These are phyloP conservation scores for Neurospora sp. DNA, from an alignment of 2,329 filamentous ascomycete species.

Conservation along the genomic window DNA sequence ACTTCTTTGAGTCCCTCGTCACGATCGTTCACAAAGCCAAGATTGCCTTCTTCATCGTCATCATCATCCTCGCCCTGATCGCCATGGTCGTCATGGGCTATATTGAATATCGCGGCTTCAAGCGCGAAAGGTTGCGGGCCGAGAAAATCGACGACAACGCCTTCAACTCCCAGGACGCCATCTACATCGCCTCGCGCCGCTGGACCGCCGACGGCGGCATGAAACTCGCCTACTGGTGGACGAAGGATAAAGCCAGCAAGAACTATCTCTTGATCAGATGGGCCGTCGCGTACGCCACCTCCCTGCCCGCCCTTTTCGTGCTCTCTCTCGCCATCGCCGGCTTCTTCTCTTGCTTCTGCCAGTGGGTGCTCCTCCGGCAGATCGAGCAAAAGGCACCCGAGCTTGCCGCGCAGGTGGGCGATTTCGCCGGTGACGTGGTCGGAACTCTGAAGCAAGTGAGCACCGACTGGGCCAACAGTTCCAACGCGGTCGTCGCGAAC, in stretches of 20 bases:
- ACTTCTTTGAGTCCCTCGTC: constrained; percentile 70
- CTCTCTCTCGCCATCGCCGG: constrained; percentile 74
- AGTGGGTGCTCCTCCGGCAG: constrained; percentile 64
- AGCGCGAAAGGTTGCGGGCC: constrained; percentile 59
- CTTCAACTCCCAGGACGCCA: constrained; percentile 74
- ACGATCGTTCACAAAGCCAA: constrained; percentile 57
- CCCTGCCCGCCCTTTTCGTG: constrained; percentile 74
- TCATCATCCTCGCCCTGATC: constrained; percentile 60
- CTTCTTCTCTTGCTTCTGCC: constrained; percentile 71
- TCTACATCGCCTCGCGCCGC: constrained; percentile 79
- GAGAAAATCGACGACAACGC: constrained; percentile 53
- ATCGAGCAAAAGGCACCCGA: constrained; percentile 68
- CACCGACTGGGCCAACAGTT: constrained; percentile 62
- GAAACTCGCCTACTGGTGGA: constrained; percentile 42
- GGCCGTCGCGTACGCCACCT: constrained; percentile 81
- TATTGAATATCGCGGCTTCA: constrained; percentile 70
- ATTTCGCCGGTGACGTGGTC: constrained; percentile 72
- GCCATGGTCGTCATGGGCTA: constrained; percentile 72
- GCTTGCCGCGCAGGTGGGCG: constrained; percentile 62
- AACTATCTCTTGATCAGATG: constrained; percentile 68
- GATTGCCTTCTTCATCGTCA: constrained; percentile 65
- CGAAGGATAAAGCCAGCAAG: constrained; percentile 33
- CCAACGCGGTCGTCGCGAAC: constrained; percentile 57
- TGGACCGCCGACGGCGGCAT: constrained; percentile 65
- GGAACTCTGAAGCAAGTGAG: constrained; percentile 63